Evolutionary conservation across 2,329 filamentous ascomycete genomes (phyloP), one percentile per base, ranked within the genome.

Genomic region (Lithohypha guttulata): DNA sequence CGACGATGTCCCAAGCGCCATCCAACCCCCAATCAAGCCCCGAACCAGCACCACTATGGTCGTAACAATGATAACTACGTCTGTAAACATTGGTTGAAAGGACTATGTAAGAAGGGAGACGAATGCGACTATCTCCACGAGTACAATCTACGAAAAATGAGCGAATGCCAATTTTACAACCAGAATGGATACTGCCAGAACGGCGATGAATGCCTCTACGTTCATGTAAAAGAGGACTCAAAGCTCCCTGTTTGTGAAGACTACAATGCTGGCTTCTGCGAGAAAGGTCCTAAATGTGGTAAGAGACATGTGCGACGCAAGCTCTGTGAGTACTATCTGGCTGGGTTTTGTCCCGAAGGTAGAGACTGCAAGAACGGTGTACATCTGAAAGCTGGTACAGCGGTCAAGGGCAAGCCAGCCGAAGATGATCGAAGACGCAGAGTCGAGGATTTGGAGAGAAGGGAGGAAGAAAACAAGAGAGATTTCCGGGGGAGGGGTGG

Each of bases 71-170:
- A 54, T 45, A 74, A 67, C 35, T 77, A 96, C 11, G 89, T 98
- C 45, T 98, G 91, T 77, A 98, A 98, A 68, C 91, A 96, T 70
- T 96, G 91, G 79, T 78, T 96, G 55, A 84, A 93, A 49, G 89
- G 87, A 0, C 76, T 98, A 14, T 98, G 91, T 71, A 98, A 98
- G 59, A 96, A 96, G 64, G 91, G 89, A 54, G 81, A 95, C 57
- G 77, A 79, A 51, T 98, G 91, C 77, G 91, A 98, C 67, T 98
- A 96, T 55, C 70, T 96, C 34, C 91, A 98, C 70, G 91, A 96
- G 64, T 98, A 95, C 69, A 96, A 98, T 64, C 74, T 98, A 51
- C 79, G 91, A 48, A 87, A 91, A 62, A 96, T 96, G 85, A 87
- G 91, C 47, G 91, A 96, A 66, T 98, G 91, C 66, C 93, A 93